These are phyloP conservation scores for Sorghum bicolor DNA, from an alignment of 176 grass and related monocot genomes.

Conservation along the genomic window Sorghum_bicolor_NCBIv3 NC_012878.2:5645501-5646000, in stretches of 20 bases:
- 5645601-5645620: not conserved
- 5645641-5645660: not conserved
- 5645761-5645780: not conserved
- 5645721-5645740: not conserved
- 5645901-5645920: not conserved
- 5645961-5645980: not conserved
- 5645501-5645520: conserved; percentile 41
- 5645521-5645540: conserved; percentile 33
- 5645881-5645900: not conserved
- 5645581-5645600: conserved; percentile 82
- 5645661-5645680: not conserved
- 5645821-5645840: not conserved
- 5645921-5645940: not conserved
- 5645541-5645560: conserved; percentile 44
- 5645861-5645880: not conserved
- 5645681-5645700: not conserved
- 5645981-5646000: not conserved
- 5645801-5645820: not conserved
- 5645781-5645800: not conserved
- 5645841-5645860: not conserved
- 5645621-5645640: conserved; percentile 1
- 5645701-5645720: not conserved
- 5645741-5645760: not conserved
- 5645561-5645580: conserved; percentile 46
- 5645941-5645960: not conserved